Evolutionary conservation across 2,329 filamentous ascomycete genomes (phyloP).

Genomic region (Trichoderma brevicompactum): DNA sequence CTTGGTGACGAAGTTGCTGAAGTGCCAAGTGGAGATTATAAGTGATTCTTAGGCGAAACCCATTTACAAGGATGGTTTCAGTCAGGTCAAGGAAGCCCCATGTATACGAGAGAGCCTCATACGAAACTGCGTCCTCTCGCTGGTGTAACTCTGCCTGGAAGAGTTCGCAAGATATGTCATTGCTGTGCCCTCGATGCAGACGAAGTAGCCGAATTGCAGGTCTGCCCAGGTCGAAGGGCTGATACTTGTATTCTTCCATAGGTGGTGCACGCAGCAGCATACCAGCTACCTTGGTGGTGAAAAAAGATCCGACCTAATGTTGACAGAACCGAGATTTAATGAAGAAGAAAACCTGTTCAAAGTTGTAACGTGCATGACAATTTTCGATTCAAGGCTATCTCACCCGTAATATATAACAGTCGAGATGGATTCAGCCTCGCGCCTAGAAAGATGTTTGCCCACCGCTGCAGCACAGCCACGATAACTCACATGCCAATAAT

Average conservation of each 20-base stretch:
- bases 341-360: not conserved
- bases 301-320: not conserved
- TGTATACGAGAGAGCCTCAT: slow-evolving; percentile 28
- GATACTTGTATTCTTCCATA: slow-evolving; percentile 13
- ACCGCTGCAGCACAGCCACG: no score
- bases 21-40: slow-evolving; percentile 8
- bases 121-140: not conserved
- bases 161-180: not conserved
- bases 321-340: not conserved
- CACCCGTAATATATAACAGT: no score
- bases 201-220: not conserved
- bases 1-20: not conserved
- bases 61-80: not conserved
- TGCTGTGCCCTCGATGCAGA: not conserved
- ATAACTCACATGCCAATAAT: no score
- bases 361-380: no score
- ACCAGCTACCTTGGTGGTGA: no score
- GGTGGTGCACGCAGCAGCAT: not conserved
- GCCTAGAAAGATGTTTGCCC: no score
- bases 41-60: not conserved
- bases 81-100: not conserved
- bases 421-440: no score
- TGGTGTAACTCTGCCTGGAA: not conserved
- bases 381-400: no score
- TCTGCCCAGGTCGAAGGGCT: not conserved